A percentile compares a stretch with the other conserved stretches of the same genome.
phyloP scores from a whole-genome alignment of 306 rosid species.

The Lotus japonicus region DNA sequence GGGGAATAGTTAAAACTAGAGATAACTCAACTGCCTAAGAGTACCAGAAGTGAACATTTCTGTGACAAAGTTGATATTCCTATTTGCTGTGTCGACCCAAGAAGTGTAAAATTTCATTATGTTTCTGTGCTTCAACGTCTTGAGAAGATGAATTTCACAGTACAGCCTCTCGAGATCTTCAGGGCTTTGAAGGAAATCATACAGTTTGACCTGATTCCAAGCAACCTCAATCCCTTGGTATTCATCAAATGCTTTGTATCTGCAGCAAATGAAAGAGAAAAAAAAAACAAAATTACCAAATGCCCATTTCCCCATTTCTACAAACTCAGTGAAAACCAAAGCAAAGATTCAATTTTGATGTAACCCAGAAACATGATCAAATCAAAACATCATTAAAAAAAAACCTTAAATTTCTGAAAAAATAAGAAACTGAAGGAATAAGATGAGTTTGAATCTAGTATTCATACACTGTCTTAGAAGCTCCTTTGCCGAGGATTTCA shows the following conservation, averaged over 20 bases:
- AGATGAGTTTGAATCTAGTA: background rate
- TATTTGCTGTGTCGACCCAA: constrained; percentile 86
- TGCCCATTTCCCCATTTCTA: constrained; percentile 10
- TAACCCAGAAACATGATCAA: too few species aligned
- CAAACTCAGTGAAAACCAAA: constrained; percentile 2
- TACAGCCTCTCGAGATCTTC: constrained; percentile 95
- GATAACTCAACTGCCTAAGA: constrained; percentile 69
- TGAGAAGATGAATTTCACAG: constrained; percentile 90
- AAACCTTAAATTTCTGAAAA: background rate
- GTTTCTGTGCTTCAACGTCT: constrained; percentile 77
- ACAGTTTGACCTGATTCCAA: constrained; percentile 90
- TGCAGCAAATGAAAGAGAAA: constrained; percentile 24
- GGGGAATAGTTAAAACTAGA: background rate
- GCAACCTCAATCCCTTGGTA: constrained; percentile 98
- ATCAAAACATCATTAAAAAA: too few species aligned
- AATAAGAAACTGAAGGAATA: background rate
- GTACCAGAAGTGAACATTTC: constrained; percentile 98
- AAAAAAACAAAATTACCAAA: background rate
- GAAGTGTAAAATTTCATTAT: constrained; percentile 90
- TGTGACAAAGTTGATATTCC: constrained; percentile 90
- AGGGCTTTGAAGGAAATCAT: constrained; percentile 84
- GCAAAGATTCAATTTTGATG: background rate
- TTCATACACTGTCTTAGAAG: constrained; percentile 91
- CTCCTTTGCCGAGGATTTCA: constrained; percentile 94
- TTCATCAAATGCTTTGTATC: constrained; percentile 92